phyloP scores from a whole-genome alignment of 306 rosid species.

The Sesbania bispinosa region DNA sequence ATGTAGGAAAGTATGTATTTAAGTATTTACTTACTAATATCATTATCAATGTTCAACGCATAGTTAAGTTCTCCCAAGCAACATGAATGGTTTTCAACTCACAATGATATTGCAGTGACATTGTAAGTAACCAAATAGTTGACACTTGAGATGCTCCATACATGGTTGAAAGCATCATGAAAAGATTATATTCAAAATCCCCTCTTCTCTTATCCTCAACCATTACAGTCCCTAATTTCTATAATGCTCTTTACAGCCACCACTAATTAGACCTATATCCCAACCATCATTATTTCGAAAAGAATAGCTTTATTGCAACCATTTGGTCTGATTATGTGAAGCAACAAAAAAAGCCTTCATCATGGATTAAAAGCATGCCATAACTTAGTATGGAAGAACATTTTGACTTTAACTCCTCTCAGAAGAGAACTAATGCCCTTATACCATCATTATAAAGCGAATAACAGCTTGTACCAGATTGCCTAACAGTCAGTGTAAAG shows the following conservation, averaged over 20 bases:
- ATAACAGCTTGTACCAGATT: background rate
- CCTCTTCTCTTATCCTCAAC: background rate
- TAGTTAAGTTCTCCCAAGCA: background rate
- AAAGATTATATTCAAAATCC: background rate
- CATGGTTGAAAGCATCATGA: background rate
- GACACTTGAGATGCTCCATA: background rate
- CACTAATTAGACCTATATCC: background rate
- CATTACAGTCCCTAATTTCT: background rate
- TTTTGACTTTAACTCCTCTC: background rate
- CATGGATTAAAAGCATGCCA: background rate
- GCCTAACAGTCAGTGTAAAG: background rate
- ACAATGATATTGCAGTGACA: background rate
- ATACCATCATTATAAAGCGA: background rate
- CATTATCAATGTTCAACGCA: background rate
- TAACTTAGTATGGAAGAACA: background rate
- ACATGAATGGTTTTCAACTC: constrained; percentile 7
- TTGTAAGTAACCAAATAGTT: background rate
- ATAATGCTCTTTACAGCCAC: background rate
- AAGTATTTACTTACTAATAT: background rate
- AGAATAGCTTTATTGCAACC: background rate
- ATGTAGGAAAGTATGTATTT: background rate
- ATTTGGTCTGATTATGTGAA: background rate
- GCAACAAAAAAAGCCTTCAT: background rate
- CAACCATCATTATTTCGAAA: background rate
- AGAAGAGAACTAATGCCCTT: background rate